phyloP scores from a whole-genome alignment of 805 yeast species.

The Barnettozyma salicaria region DNA sequence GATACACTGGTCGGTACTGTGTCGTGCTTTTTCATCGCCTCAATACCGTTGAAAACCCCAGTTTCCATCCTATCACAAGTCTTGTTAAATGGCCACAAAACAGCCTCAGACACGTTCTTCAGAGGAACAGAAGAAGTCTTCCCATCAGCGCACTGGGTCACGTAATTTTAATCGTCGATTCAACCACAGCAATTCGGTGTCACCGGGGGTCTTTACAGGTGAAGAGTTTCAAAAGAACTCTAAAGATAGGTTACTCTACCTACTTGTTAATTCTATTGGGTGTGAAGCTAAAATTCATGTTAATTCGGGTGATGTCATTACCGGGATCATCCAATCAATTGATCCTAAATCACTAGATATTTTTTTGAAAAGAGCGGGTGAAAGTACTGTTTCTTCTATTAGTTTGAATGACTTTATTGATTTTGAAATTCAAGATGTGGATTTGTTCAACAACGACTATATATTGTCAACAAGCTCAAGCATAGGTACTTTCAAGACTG shows the following conservation, averaged over 20 bases:
- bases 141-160: conserved; percentile 18
- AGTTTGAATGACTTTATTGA: conserved; percentile 35
- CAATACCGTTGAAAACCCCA: no score
- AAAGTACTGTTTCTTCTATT: conserved; percentile 23
- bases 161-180: conserved; percentile 12
- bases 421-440: conserved; percentile 32
- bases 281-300: conserved; percentile 51
- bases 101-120: conserved; percentile 6
- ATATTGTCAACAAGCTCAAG: conserved; percentile 45
- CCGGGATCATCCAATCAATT: conserved; percentile 53
- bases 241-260: conserved; percentile 49
- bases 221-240: conserved; percentile 26
- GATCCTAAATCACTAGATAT: conserved; percentile 40
- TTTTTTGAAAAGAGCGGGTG: conserved; percentile 28
- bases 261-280: conserved; percentile 57
- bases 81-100: conserved; percentile 7
- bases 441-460: conserved; percentile 20
- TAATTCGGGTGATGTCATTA: conserved; percentile 51
- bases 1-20: no score
- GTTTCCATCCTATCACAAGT: no score
- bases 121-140: conserved; percentile 5
- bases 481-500: conserved; percentile 64
- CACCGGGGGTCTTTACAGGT: conserved; percentile 13
- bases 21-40: no score
- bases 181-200: conserved; percentile 1